Evolutionary conservation across 1,139 yeast genomes (phyloP), one percentile per base, ranked within the genome.

Genomic region (Sugiyamaella pinicola): DNA sequence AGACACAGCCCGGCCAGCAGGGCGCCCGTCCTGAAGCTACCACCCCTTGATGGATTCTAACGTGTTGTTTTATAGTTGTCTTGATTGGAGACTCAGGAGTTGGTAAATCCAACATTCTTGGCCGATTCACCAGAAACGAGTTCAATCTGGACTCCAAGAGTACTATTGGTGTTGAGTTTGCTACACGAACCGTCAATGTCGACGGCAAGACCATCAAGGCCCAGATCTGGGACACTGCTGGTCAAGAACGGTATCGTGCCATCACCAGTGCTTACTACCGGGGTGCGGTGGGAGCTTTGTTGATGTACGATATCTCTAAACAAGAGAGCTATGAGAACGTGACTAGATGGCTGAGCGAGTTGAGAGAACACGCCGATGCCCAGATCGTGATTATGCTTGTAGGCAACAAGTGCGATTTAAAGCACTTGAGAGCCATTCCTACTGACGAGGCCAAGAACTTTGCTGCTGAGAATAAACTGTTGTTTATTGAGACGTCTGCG

Each of bases 181-280:
- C 98, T 45, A 95, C 98, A 37, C 81, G 97, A 70, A 91, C 98
- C 2, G 83, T 93, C 53, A 95, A 87, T 65, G 91, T 93, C 54
- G 98, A 93, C 65, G 96, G 95, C 56, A 93, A 91, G 73, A 80
- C 95, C 68, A 90, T 95, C 67, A 93, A 93, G 73, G 97, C 98
- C 7, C 99, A 95, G 72, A 90, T 93, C 67, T 93, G 99, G 99
- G 99, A 93, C 71, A 93, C 99, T 26, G 99, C 99, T 1, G 99
- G 99, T 56, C 99, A 93, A 76, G 99, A 93, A 73, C 83, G 99
- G 69, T 93, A 93, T 76, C 83, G 99, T 65, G 98, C 99, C 50
- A 93, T 93, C 68, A 95, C 99, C 38, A 85, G 95, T 57, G 99
- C 98, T 12, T 93, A 93, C 75, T 93, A 93, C 71, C 81, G 99